Evolutionary conservation across 495 filamentous ascomycete genomes (phyloP).

Genomic region (Podospora didyma): DNA sequence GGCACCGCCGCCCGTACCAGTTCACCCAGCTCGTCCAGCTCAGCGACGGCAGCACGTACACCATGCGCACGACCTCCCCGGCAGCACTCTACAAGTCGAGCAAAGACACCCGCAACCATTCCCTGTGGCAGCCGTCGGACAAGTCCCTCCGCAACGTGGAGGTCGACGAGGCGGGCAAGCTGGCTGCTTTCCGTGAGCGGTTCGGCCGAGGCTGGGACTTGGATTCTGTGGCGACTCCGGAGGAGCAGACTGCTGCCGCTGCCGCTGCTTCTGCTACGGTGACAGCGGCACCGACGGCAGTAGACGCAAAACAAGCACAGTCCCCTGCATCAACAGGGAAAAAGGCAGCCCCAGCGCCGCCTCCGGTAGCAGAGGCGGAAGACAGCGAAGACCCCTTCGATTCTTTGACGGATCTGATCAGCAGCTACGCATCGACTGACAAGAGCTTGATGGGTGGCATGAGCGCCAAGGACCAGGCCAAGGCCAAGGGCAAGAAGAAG

Average conservation of each 20-base stretch:
- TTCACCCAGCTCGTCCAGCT: slow-evolving; percentile 95
- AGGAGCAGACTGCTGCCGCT: slow-evolving; percentile 9
- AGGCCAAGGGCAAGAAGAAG: slow-evolving; percentile 27
- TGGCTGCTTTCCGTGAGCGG: slow-evolving; percentile 76
- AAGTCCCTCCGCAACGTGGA: slow-evolving; percentile 80
- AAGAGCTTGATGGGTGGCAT: slow-evolving; percentile 14
- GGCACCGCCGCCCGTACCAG: slow-evolving; percentile 86
- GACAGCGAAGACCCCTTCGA: slow-evolving; percentile 34
- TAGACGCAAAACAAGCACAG: too few species aligned
- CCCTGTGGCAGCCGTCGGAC: slow-evolving; percentile 83
- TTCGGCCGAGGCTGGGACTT: slow-evolving; percentile 82
- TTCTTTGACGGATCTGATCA: slow-evolving; percentile 67
- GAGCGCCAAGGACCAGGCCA: slow-evolving; percentile 28
- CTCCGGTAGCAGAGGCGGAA: slow-evolving; percentile 15
- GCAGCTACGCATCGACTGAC: slow-evolving; percentile 49
- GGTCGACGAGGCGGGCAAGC: slow-evolving; percentile 88
- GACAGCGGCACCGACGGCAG: too few species aligned
- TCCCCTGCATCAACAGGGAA: slow-evolving; percentile 17
- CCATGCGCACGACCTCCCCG: slow-evolving; percentile 84
- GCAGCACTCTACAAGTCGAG: slow-evolving; percentile 67
- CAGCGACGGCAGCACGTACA: slow-evolving; percentile 85
- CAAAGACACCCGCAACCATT: slow-evolving; percentile 84
- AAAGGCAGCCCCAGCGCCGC: slow-evolving; percentile 15
- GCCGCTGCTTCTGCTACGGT: slow-evolving; percentile 4
- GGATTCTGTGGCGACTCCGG: slow-evolving; percentile 7